Base-by-base conservation (phyloP, 2,329 filamentous ascomycete genomes). In the Dichotomopilus funicola region DNA sequence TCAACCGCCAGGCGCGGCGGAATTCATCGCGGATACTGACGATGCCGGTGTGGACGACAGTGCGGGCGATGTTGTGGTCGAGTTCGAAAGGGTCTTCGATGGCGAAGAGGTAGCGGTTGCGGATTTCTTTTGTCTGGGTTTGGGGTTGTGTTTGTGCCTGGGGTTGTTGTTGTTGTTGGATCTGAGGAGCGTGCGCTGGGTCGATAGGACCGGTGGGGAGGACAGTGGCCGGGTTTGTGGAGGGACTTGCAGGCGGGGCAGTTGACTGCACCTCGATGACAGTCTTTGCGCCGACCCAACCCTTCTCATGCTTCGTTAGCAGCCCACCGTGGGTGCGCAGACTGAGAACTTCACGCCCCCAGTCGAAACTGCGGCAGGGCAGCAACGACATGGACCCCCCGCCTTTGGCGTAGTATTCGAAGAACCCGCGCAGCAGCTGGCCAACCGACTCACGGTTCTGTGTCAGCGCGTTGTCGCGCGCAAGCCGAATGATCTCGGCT, bases 1-100 rank as follows among this genome's bases (percentile, higher is more conserved):
- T 82, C 56, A 95, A 86, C 38, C 81, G 76, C 81, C 88, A 88
- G 2, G 89, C 89, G 19, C 90, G 80, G 13, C 89, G 80, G 65
- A 95, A 94, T 70, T 96, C 90, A 63, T 94, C 87, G 42, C 89
- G 78, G 57, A 95, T 94, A 0, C 86, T 80, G 1, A 89, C 85
- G 60, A 95, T 89, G 2, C 90, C 89, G 58, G 85, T 81, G 65
- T 92, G 88, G 6, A 87, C 91, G 1, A 96, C 90, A 0, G 90
- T 95, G 49, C 89, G 78, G 3, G 88, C 91, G 37, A 96, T 87
- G 63, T 96, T 96, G 71, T 96, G 90, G 42, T 90, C 85, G 2
- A 85, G 72, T 72, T 96, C 90, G 65, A 96, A 96, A 0, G 91
- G 91, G 68, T 96, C 91, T 67, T 96, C 91, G 58, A 96, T 91